Percentiles rank a stretch among this genome's conserved stretches.
These are phyloP conservation scores for Paramecium primaurelia DNA, from an alignment of 73 alveolate species.

Conservation along the genomic window DNA sequence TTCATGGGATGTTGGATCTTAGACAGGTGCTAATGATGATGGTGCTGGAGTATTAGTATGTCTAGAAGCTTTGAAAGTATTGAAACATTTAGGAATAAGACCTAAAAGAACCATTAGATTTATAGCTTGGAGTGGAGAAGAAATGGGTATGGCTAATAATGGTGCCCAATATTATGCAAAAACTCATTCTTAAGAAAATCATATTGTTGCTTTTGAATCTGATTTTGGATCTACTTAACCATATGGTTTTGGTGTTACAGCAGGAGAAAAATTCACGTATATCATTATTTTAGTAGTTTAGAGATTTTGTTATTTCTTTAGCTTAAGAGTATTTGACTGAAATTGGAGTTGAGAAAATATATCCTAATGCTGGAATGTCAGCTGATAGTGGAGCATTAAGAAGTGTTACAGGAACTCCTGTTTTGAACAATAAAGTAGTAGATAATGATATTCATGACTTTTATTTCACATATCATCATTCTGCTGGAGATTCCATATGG, in stretches of 20 bases:
- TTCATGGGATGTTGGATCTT: slow-evolving; percentile 59
- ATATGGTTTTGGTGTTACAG: slow-evolving; percentile 54
- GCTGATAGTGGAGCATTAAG: not conserved
- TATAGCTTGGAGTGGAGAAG: slow-evolving; percentile 69
- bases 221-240: slow-evolving; percentile 60
- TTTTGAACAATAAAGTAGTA: not conserved
- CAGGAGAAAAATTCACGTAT: slow-evolving; percentile 19
- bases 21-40: slow-evolving; percentile 66
- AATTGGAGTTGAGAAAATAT: not conserved
- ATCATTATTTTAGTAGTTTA: not conserved
- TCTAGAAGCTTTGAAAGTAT: slow-evolving; percentile 44
- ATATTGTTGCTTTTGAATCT: slow-evolving; percentile 55
- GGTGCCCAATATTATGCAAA: slow-evolving; percentile 60
- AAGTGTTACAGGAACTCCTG: slow-evolving; percentile 31
- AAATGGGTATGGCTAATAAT: slow-evolving; percentile 46
- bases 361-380: not conserved
- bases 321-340: slow-evolving; percentile 6
- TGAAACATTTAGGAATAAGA: slow-evolving; percentile 1
- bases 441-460: slow-evolving; percentile 42
- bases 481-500: slow-evolving; percentile 61
- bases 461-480: slow-evolving; percentile 56
- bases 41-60: slow-evolving; percentile 57
- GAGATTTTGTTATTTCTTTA: not conserved
- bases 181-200: slow-evolving; percentile 45
- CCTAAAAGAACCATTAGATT: slow-evolving; percentile 62